phyloP scores from a whole-genome alignment of 2,329 filamentous ascomycete species.

The Xylariales sp. region DNA sequence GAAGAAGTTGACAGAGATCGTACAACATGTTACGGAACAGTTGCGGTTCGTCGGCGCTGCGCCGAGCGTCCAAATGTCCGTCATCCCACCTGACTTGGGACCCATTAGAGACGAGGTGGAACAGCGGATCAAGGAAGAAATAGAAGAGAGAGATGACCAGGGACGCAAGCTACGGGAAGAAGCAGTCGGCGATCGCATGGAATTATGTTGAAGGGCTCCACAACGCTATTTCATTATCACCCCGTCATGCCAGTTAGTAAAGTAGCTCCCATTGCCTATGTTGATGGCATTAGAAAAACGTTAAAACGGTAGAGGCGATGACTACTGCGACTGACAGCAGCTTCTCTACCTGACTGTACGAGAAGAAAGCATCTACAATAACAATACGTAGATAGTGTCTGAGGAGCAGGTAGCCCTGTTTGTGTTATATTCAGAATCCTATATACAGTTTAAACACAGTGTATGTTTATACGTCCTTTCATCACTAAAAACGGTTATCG shows the following conservation, averaged over 20 bases:
- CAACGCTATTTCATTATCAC: background rate
- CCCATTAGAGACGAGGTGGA: slow-evolving; percentile 77
- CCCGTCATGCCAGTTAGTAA: too few species aligned
- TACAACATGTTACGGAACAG: slow-evolving; percentile 85
- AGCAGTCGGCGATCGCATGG: slow-evolving; percentile 68
- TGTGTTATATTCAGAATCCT: background rate
- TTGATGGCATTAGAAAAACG: too few species aligned
- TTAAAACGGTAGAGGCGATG: background rate
- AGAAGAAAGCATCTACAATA: background rate
- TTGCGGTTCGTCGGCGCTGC: slow-evolving; percentile 85
- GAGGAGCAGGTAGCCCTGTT: background rate
- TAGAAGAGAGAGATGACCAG: slow-evolving; percentile 67
- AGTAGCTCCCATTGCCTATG: background rate
- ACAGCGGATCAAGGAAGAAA: slow-evolving; percentile 72
- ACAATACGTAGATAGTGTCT: background rate
- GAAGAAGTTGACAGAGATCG: slow-evolving; percentile 79
- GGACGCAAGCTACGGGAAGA: slow-evolving; percentile 66
- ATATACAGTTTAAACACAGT: slow-evolving; percentile 15
- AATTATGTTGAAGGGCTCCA: slow-evolving; percentile 48
- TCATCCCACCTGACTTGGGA: slow-evolving; percentile 81
- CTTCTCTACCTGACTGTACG: background rate
- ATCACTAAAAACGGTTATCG: background rate
- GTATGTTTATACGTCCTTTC: background rate
- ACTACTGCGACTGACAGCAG: background rate
- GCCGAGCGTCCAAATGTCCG: slow-evolving; percentile 86